A percentile compares a stretch with the other conserved stretches of the same genome.
These are phyloP conservation scores for Salix brachista DNA, from an alignment of 345 rosid genomes.

Conservation along the genomic window DNA sequence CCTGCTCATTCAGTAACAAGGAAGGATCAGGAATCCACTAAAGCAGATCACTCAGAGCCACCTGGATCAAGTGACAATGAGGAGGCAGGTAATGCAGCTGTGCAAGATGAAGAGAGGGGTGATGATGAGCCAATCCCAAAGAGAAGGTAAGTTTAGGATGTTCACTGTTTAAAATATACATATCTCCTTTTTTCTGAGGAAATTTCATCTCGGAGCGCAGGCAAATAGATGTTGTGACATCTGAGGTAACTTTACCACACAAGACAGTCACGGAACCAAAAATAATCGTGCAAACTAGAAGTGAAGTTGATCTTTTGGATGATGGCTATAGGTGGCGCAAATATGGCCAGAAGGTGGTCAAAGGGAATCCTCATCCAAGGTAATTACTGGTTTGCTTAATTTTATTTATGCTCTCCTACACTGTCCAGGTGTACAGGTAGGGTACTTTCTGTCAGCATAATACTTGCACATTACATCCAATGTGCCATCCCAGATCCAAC, in stretches of 20 bases:
- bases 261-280: constrained; percentile 77
- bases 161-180: background rate
- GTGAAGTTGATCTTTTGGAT: constrained; percentile 95
- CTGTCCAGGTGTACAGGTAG: background rate
- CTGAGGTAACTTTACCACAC: constrained; percentile 51
- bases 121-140: constrained; percentile 64
- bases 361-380: constrained; percentile 98
- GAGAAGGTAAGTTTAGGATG: constrained; percentile 48
- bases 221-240: constrained; percentile 35
- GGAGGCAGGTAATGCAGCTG: constrained; percentile 44
- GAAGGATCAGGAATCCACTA: constrained; percentile 41
- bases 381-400: constrained; percentile 19
- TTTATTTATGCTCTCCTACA: constrained; percentile 11
- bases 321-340: constrained; percentile 99
- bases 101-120: constrained; percentile 37
- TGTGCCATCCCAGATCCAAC: background rate
- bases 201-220: constrained; percentile 35
- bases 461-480: background rate
- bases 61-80: constrained; percentile 44
- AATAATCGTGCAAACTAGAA: constrained; percentile 90
- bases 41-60: constrained; percentile 26
- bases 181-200: constrained; percentile 7
- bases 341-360: constrained; percentile 98
- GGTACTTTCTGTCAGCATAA: background rate
- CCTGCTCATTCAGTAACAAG: constrained; percentile 27